Percentiles rank a stretch among this genome's conserved stretches.
These are phyloP conservation scores for Isoetes taiwanensis DNA, from an alignment of 75 land plant genomes.

Conservation along the genomic window DNA sequence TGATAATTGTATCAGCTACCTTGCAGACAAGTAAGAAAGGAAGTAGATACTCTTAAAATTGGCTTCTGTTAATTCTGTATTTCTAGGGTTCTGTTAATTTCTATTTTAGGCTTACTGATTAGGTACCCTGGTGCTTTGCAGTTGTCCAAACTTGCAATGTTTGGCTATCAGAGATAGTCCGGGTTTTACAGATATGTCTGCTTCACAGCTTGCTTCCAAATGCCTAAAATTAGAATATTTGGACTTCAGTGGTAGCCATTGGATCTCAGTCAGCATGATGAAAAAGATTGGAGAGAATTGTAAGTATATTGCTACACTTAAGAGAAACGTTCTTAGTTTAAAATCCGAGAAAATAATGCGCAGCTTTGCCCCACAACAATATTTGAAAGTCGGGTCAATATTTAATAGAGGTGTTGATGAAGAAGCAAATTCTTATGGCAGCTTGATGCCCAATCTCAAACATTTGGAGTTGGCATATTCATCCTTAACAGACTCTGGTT, in stretches of 20 bases:
- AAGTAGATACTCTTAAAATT: background rate
- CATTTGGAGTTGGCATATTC: constrained; percentile 62
- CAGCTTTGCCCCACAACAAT: too few relatives aligned
- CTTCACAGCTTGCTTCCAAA: constrained; percentile 25
- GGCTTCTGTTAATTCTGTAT: background rate
- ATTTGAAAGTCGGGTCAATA: too few relatives aligned
- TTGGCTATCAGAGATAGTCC: constrained; percentile 44
- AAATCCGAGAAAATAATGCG: too few relatives aligned
- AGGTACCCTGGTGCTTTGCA: constrained; percentile 12
- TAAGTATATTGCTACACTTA: constrained; percentile 30
- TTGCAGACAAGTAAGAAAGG: constrained; percentile 37
- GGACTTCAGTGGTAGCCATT: constrained; percentile 58
- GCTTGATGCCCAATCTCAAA: constrained; percentile 57
- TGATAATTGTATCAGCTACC: constrained; percentile 23
- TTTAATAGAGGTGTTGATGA: too few relatives aligned
- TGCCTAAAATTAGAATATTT: constrained; percentile 46
- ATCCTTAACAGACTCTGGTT: constrained; percentile 31
- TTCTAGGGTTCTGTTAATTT: background rate
- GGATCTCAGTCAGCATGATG: constrained; percentile 41
- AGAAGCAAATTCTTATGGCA: constrained; percentile 64
- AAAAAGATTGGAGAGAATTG: constrained; percentile 39
- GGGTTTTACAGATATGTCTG: constrained; percentile 41
- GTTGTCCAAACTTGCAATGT: constrained; percentile 42
- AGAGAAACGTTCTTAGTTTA: too few relatives aligned
- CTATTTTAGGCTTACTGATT: background rate